Evolutionary conservation across 495 filamentous ascomycete genomes (phyloP), one percentile per base, ranked within the genome.

Genomic region (Lasiosphaeria hispida): DNA sequence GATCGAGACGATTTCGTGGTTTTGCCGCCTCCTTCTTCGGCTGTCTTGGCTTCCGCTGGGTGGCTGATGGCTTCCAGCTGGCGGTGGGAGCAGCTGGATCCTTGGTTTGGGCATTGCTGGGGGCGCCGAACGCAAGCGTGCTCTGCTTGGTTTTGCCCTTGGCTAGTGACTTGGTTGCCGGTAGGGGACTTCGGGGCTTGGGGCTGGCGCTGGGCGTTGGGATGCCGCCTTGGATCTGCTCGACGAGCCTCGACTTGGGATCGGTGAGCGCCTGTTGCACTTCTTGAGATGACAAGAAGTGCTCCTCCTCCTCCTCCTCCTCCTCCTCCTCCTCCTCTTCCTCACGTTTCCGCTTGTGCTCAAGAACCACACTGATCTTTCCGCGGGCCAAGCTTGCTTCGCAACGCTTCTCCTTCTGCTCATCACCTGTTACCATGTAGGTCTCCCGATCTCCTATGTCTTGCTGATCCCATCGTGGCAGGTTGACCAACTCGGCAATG

Each of bases 391-490:
- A 51, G 18, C 63, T 55, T 8, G 67, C 62, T 49, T 69, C 64
- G 44, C 57, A 68, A 8, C 37, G 58, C 49, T 63, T 61, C 52
- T 74, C 72, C 66, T 76, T 74, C 48, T 72, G 62, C 14, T 77
- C 67, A 38, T 76, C 66, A 0, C 73, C 69, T 10, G 72, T 64
- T 10, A 73, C 64, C 53, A 75, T 75, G 34, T 73, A 76, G 18
- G 60, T 57, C 3, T 64, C 58, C n/a, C 58, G 57, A 36, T 72
- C 71, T 44, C 70, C 70, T n/a, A 66, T 70, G 38, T 71, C 71
- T 23, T 71, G 69, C 56, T 91, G 89, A 66, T 96, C 83, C 87
- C 89, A 96, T 36, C 74, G 80, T 45, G 86, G 89, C 68, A 97
- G 77, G 37, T 80, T 82, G 34, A 86, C 89, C 15, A 88, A 74